Base-by-base conservation (phyloP, 176 grass and related monocot genomes). In the Areca catechu region DNA sequence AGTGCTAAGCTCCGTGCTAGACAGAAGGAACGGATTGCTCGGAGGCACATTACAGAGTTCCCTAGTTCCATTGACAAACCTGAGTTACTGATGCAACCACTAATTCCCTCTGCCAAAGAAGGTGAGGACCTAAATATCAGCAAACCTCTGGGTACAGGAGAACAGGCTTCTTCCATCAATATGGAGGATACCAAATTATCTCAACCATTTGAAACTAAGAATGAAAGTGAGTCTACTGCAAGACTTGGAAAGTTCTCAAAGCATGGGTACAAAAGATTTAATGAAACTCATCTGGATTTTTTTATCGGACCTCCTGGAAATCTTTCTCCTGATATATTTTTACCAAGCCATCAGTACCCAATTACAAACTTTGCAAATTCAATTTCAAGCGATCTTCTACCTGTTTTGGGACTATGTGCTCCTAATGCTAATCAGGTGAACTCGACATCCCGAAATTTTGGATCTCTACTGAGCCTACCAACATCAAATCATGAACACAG, bases 11-110 rank as follows among this genome's bases (percentile, higher is more conserved):
- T 98, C 53, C 94, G 87, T 53, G 72, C 77, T 51, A 84, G 81
- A 77, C 87, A 98, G 78, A 98, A 92, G 48, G 88, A 98, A 50
- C 83, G 94, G 71, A 93, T 98, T 66, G 73, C 84, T 58, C 78
- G 67, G 77, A 80, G 77, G 58, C 80, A 88, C 28, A 43, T 50
- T 47, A 63, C 69, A 50, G 80, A 75, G 58, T 62, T 71, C 25
- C 76, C 63, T 62, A 48, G 10, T 67, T 20, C 55, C 52, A 60
- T 60, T 61, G 75, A 76, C 51, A 82, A 58, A 67, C 63, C 71
- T 58, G 75, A 74, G 29, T 68, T 69, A 14, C 77, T 78, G 52
- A 54, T 79, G 59, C 77, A 73, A 54, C 30, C 76, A 72, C 61
- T 85, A 22, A n/a, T 51, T 20, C 59, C 77, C 23, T 50, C 71